These are phyloP conservation scores for Exsudoporus frostii DNA, from an alignment of 768 basidiomycete genomes.

Conservation along the genomic window DNA sequence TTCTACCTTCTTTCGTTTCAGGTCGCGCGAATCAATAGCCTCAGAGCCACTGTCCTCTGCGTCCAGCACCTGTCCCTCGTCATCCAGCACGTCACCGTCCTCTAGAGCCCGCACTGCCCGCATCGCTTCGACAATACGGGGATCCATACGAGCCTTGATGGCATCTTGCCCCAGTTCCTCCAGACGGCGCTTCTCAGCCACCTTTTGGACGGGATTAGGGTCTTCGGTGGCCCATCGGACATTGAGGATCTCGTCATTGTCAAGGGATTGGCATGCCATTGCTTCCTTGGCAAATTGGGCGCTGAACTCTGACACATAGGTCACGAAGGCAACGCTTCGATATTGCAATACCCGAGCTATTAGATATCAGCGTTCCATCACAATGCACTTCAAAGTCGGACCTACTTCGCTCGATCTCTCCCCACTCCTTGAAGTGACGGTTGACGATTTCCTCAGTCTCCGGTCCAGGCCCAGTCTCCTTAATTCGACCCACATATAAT, in stretches of 20 bases:
- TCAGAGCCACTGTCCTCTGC: slow-evolving; percentile 34
- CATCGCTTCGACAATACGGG: slow-evolving; percentile 86
- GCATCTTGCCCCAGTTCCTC: slow-evolving; percentile 85
- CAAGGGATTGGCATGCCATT: slow-evolving; percentile 97
- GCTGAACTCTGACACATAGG: slow-evolving; percentile 79
- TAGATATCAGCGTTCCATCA: slow-evolving; percentile 5
- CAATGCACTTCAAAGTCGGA: slow-evolving; percentile 14
- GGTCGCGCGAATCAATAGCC: slow-evolving; percentile 33
- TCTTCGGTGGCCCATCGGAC: slow-evolving; percentile 99
- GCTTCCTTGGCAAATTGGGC: slow-evolving; percentile 98
- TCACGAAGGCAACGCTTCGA: slow-evolving; percentile 96
- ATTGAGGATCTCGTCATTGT: slow-evolving; percentile 96
- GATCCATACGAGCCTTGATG: slow-evolving; percentile 82
- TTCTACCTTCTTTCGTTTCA: slow-evolving; percentile 36
- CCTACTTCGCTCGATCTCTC: slow-evolving; percentile 87
- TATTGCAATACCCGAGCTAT: slow-evolving; percentile 88
- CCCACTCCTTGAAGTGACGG: slow-evolving; percentile 95
- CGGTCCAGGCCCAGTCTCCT: slow-evolving; percentile 81
- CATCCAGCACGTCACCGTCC: slow-evolving; percentile 55
- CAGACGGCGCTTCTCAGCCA: slow-evolving; percentile 77
- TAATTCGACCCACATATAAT: slow-evolving; percentile 90
- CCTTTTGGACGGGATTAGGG: slow-evolving; percentile 90
- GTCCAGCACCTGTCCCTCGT: slow-evolving; percentile 35
- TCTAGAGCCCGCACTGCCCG: slow-evolving; percentile 83
- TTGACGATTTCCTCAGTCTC: slow-evolving; percentile 91